phyloP scores from a whole-genome alignment of 805 yeast genomes.

The Saccharomyces paradoxus region DNA sequence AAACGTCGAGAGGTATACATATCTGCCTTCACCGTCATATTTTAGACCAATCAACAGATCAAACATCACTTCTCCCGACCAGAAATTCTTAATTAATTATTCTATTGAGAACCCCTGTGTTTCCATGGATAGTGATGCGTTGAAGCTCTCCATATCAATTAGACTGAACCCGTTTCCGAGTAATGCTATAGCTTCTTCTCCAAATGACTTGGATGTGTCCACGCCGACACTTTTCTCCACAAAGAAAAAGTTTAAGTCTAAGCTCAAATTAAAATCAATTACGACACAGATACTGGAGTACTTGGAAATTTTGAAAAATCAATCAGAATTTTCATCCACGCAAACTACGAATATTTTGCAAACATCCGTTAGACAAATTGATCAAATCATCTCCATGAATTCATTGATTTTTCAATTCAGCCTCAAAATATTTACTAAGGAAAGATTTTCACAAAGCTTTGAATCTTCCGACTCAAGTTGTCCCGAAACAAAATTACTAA shows the following conservation, averaged over 20 bases:
- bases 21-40: slow-evolving; percentile 48
- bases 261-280: slow-evolving; percentile 37
- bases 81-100: slow-evolving; percentile 39
- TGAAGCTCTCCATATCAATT: slow-evolving; percentile 35
- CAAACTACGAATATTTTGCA: slow-evolving; percentile 28
- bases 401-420: slow-evolving; percentile 21
- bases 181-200: slow-evolving; percentile 1
- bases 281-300: slow-evolving; percentile 45
- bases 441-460: slow-evolving; percentile 23
- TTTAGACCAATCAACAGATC: slow-evolving; percentile 43
- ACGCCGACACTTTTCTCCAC: slow-evolving; percentile 1
- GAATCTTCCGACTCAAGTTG: slow-evolving; percentile 22
- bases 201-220: neutral
- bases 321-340: slow-evolving; percentile 28
- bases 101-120: slow-evolving; percentile 44
- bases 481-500: slow-evolving; percentile 22
- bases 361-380: slow-evolving; percentile 20
- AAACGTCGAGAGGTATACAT: slow-evolving; percentile 47
- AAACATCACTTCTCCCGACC: slow-evolving; percentile 39
- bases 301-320: slow-evolving; percentile 38
- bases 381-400: slow-evolving; percentile 24
- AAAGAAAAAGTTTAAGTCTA: slow-evolving; percentile 18
- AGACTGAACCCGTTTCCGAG: slow-evolving; percentile 32
- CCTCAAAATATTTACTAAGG: slow-evolving; percentile 22
- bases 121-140: slow-evolving; percentile 45